phyloP scores from a whole-genome alignment of 345 rosid species.

The Acer negundo region DNA sequence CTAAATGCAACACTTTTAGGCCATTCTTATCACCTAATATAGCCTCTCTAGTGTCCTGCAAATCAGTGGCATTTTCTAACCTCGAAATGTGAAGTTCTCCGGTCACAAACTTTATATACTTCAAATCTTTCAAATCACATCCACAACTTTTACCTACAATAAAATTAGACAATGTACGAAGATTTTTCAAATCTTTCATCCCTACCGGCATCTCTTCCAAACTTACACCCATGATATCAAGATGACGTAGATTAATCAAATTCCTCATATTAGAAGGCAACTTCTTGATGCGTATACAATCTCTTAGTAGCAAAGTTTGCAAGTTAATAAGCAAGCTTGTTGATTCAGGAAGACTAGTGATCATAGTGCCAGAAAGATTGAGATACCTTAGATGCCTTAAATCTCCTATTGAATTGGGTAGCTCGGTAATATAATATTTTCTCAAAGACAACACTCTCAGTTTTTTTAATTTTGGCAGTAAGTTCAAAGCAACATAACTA shows the following conservation, averaged over 20 bases:
- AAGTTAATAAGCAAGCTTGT: neutral
- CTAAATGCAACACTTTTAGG: neutral
- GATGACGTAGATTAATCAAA: neutral
- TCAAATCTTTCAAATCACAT: neutral
- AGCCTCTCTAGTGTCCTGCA: neutral
- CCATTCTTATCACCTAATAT: neutral
- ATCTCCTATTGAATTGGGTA: neutral
- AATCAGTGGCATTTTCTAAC: neutral
- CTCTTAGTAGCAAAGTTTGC: neutral
- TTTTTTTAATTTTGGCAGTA: neutral
- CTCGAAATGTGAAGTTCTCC: neutral
- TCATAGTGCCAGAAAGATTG: neutral
- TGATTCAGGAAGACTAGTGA: neutral
- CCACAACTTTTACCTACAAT: neutral
- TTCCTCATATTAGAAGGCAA: neutral
- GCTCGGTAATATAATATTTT: neutral
- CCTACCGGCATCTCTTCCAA: neutral
- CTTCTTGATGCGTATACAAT: neutral
- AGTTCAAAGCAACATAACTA: neutral
- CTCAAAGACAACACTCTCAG: neutral
- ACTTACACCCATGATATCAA: neutral
- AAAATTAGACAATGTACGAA: neutral
- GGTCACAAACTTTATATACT: neutral
- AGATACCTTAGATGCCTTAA: neutral
- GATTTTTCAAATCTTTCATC: neutral